These are phyloP conservation scores for Solanum bulbocastanum DNA, from an alignment of 257 asterid genomes.

Conservation along the genomic window DNA sequence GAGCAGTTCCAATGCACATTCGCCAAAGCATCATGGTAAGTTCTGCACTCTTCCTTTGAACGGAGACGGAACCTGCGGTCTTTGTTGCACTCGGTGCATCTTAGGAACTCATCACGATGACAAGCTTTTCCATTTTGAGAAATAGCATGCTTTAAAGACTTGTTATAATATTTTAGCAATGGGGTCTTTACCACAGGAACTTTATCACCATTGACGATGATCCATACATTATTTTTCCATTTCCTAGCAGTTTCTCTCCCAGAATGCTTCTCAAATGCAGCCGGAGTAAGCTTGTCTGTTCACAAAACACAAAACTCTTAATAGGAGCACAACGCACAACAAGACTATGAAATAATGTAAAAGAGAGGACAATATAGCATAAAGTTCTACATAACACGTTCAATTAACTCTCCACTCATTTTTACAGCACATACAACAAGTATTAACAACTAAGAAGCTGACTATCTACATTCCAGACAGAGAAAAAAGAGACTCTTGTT, in stretches of 20 bases:
- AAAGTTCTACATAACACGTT: background rate
- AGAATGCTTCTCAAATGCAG: slow-evolving; percentile 58
- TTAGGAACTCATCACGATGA: slow-evolving; percentile 42
- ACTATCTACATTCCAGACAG: background rate
- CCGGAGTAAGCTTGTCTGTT: slow-evolving; percentile 41
- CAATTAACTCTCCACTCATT: background rate
- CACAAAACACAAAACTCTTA: background rate
- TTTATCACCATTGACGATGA: slow-evolving; percentile 39
- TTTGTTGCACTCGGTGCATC: slow-evolving; percentile 33
- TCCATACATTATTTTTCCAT: slow-evolving; percentile 54
- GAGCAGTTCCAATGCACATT: slow-evolving; percentile 38
- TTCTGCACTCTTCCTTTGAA: slow-evolving; percentile 36
- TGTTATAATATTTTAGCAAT: slow-evolving; percentile 40
- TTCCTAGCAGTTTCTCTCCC: slow-evolving; percentile 50
- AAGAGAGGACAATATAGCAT: background rate
- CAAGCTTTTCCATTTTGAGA: slow-evolving; percentile 20
- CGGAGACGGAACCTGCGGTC: slow-evolving; percentile 45
- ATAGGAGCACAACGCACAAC: background rate
- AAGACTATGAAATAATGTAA: background rate
- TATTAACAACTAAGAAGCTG: background rate
- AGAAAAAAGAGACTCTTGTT: background rate
- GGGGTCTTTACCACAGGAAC: slow-evolving; percentile 39
- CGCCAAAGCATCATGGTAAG: slow-evolving; percentile 38
- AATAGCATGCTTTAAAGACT: slow-evolving; percentile 30
- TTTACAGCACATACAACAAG: background rate